Conservation (phyloP, 2,329 filamentous ascomycete species). For the Geosmithia morbida region DNA sequence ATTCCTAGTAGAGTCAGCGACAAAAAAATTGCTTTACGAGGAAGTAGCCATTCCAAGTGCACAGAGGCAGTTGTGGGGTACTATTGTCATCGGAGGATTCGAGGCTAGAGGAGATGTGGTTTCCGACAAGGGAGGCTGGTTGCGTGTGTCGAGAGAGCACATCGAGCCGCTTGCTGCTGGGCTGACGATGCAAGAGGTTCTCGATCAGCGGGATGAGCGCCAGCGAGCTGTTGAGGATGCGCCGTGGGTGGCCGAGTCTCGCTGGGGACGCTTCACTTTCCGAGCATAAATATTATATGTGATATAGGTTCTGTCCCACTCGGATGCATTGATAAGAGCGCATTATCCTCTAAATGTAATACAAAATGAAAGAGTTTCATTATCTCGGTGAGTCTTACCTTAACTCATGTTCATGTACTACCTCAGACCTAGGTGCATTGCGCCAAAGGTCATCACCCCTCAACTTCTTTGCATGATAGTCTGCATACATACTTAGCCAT, state of each 20-base stretch:
- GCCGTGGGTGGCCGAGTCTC: conserved; percentile 31
- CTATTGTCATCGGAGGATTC: conserved; percentile 32
- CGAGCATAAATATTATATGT: neutral
- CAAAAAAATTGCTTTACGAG: conserved; percentile 36
- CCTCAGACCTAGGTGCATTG: no score
- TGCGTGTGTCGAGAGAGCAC: conserved; percentile 30
- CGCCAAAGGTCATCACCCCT: no score
- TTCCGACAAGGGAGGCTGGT: conserved; percentile 31
- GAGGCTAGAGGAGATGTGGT: conserved; percentile 15
- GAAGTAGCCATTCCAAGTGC: conserved; percentile 21
- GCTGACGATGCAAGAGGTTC: conserved; percentile 28
- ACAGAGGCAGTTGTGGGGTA: conserved; percentile 42
- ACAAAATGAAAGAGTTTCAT: neutral
- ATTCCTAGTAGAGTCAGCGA: conserved; percentile 22
- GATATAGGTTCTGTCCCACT: neutral
- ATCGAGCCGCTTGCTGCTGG: conserved; percentile 22
- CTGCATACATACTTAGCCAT: no score
- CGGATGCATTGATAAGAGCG: neutral
- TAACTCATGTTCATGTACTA: no score
- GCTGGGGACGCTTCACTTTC: conserved; percentile 35
- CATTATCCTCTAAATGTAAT: neutral
- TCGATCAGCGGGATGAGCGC: conserved; percentile 22
- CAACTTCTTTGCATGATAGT: no score
- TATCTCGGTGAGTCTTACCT: neutral
- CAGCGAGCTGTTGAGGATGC: conserved; percentile 24